Evolutionary conservation across 345 rosid species (phyloP), one percentile per base, ranked within the genome.

Genomic region (Laguncularia racemosa): DNA sequence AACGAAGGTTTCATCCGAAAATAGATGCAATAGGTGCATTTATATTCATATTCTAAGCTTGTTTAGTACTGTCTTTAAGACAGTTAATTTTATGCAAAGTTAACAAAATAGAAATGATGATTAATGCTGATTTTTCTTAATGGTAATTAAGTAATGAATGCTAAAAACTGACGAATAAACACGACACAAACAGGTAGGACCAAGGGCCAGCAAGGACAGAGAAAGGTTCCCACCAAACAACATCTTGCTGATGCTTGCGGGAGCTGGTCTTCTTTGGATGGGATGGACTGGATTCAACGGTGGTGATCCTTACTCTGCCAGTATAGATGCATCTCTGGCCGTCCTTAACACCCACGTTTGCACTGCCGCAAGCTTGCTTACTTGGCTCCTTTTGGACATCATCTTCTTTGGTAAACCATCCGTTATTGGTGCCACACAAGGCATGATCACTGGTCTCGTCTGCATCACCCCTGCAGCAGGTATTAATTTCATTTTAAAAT

Each of bases 221-320:
- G 88, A 84, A 58, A 72, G 88, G 60, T 84, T 82, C 55, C 88
- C 85, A 15, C 87, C 87, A 14, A 78, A 76, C 77, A 81, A 81
- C 74, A 79, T 84, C 6, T 60, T 81, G 33, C 77, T 84, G 49
- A 84, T 82, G 85, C 65, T 84, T 20, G 87, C 84, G 0, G 88
- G 88, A 20, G 84, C 85, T 1, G 85, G 91, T 19, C 71, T 84
- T 6, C 82, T 84, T 16, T 84, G 91, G 91, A 76, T 81, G 84
- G 88, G 88, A 10, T 84, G 91, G 88, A 78, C 81, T 0, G 91
- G 88, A 46, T 82, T 82, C 82, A 82, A 84, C 45, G 85, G 88
- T 33, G 91, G 91, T 23, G 91, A 76, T 62, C 88, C 88, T 3
- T 82, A 78, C 56, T 44, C 57, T 0, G 82, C 65, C 61, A 73